phyloP scores from a whole-genome alignment of 163 green algal species.

The Chloroidium sp. region DNA sequence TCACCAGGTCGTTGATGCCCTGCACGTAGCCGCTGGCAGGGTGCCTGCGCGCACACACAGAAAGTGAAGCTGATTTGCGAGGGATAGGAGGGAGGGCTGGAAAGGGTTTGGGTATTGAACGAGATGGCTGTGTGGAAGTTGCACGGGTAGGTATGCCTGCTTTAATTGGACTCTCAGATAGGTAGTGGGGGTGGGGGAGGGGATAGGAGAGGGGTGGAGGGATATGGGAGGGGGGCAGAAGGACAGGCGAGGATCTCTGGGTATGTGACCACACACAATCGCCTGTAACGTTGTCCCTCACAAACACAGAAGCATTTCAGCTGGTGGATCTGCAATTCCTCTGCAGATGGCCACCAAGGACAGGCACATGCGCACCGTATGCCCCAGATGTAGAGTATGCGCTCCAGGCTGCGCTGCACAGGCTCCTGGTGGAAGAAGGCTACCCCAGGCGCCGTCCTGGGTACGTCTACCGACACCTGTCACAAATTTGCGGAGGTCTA shows the following conservation, averaged over 20 bases:
- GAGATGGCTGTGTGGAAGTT: background rate
- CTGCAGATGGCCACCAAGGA: too few species aligned
- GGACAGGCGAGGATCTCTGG: too few species aligned
- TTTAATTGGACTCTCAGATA: too few species aligned
- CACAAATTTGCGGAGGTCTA: background rate
- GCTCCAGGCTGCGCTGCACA: constrained; percentile 80
- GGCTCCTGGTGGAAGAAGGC: constrained; percentile 75
- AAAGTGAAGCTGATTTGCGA: background rate
- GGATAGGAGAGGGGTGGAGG: too few species aligned
- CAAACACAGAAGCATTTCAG: too few species aligned
- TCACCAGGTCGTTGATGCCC: constrained; percentile 97
- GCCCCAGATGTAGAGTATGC: constrained; percentile 94
- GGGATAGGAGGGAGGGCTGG: too few species aligned
- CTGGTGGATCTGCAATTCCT: too few species aligned
- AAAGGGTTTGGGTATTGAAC: background rate
- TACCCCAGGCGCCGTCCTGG: constrained; percentile 81
- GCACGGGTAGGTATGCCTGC: background rate
- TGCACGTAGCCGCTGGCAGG: constrained; percentile 90
- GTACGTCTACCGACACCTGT: constrained; percentile 75
- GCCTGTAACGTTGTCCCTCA: too few species aligned
- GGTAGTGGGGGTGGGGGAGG: too few species aligned
- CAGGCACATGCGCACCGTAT: constrained; percentile 40
- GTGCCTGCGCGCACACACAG: constrained; percentile 46
- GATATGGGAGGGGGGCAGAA: too few species aligned
- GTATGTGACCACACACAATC: too few species aligned